Evolutionary conservation across 2,329 filamentous ascomycete species (phyloP), one percentile per base, ranked within the genome.

Genomic region (Colletotrichum sp.): DNA sequence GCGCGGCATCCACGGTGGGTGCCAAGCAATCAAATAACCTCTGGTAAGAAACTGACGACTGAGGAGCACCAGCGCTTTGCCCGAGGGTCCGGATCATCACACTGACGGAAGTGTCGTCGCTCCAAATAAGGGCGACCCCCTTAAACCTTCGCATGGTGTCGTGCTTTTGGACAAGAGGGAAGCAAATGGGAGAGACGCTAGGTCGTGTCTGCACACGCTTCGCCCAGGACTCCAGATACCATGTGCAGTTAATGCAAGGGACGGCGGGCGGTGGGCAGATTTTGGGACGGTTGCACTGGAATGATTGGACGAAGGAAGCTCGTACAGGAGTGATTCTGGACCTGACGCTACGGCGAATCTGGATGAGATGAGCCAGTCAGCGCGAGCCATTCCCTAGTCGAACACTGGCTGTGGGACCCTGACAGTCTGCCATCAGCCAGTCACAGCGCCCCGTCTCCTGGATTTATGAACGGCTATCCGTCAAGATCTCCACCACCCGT

Each of bases 271-370:
- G n/a, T 12, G 51, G 33, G 27, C 16, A 59, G 68, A 58, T n/a
- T 15, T 71, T 67, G 54, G 59, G 58, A 62, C 58, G 47, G 34
- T 55, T 24, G 47, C 59, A 64, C 18, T 27, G 21, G 16, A 34
- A 58, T 59, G 34, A 54, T 64, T 70, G 34, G 34, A 36, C 54
- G 51, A 67, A 43, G 38, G 33, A 59, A 62, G 34, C 59, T 62
- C 59, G 33, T 34, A 58, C 34, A 43, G 21, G 16, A 31, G 38
- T 24, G 18, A 36, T 31, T 61, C 21, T n/a, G 54, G 38, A 73
- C 67, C 67, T 70, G 70, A 70, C 70, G 70, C 61, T 71, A 73
- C 36, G 65, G 62, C 55, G 63, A 62, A 59, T 58, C 27, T 33
- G 59, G 21, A 18, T 51, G 27, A 62, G 24, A 71, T 66, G 43